Percentiles rank a stretch among this genome's conserved stretches.
These are phyloP conservation scores for Coemansia umbellata DNA, from an alignment of 192 early-diverging fungal genomes.

Conservation along the genomic window DNA sequence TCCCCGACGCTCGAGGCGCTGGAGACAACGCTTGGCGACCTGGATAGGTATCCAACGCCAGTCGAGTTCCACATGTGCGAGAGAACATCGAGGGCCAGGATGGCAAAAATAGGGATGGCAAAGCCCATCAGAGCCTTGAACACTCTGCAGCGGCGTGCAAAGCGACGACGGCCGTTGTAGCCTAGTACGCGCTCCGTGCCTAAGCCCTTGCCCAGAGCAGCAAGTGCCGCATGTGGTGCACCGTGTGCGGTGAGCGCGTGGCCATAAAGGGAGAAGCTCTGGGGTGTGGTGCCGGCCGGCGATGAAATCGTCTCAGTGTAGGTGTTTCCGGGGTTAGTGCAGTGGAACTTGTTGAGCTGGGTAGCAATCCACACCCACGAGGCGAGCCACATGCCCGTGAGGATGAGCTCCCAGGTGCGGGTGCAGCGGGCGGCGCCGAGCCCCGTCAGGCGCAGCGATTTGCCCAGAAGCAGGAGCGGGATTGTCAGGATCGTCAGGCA, in stretches of 20 bases:
- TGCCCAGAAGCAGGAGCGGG: conserved; percentile 37
- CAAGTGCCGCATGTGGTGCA: conserved; percentile 21
- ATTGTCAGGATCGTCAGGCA: conserved; percentile 38
- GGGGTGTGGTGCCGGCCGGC: background rate
- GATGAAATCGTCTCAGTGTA: background rate
- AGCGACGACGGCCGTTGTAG: conserved; percentile 34
- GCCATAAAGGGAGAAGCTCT: conserved; percentile 42
- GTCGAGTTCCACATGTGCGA: conserved; percentile 31
- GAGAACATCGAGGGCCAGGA: conserved; percentile 35
- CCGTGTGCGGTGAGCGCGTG: conserved; percentile 41
- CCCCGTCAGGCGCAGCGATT: conserved; percentile 24
- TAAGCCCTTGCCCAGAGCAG: background rate
- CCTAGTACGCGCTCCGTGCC: conserved; percentile 28
- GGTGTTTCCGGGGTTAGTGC: conserved; percentile 12
- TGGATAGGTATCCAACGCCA: conserved; percentile 1
- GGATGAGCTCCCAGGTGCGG: conserved; percentile 43
- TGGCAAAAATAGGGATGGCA: conserved; percentile 45
- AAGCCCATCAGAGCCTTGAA: conserved; percentile 47
- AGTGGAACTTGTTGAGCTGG: conserved; percentile 50
- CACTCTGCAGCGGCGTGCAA: conserved; percentile 31
- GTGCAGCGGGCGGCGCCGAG: conserved; percentile 36
- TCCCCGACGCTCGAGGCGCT: conserved; percentile 28
- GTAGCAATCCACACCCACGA: conserved; percentile 51
- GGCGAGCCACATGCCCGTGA: conserved; percentile 43
- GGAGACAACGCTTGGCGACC: conserved; percentile 26